Evolutionary conservation across 208 protist genomes (phyloP).

Genomic region (Trypanosoma scelopori): DNA sequence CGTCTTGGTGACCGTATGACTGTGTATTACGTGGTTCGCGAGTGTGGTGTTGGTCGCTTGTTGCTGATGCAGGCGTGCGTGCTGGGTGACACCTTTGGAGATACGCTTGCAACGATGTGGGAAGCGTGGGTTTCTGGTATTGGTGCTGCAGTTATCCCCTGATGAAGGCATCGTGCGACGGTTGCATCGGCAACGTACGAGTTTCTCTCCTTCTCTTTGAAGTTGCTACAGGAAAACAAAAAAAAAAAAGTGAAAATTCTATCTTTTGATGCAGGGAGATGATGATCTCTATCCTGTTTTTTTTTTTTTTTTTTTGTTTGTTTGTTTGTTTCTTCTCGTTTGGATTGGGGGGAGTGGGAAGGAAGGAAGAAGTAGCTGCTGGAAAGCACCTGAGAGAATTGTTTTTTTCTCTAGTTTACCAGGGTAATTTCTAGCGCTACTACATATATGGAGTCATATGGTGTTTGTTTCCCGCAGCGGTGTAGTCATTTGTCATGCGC

Average conservation of each 20-base stretch:
- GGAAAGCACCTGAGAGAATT: neutral
- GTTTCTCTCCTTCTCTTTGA: neutral
- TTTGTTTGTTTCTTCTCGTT: neutral
- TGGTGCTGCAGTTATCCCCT: conserved; percentile 7
- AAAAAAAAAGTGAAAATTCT: no score
- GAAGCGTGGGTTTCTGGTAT: conserved; percentile 28
- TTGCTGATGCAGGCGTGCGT: conserved; percentile 53
- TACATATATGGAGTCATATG: conserved; percentile 11
- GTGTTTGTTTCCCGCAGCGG: conserved; percentile 64
- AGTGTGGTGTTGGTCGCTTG: conserved; percentile 60
- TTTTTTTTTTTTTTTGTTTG: no score
- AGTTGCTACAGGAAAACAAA: neutral
- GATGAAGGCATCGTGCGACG: neutral
- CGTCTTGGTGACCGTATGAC: conserved; percentile 15
- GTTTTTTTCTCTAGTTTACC: neutral
- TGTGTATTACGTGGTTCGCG: conserved; percentile 42
- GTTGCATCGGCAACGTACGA: no score
- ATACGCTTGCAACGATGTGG: conserved; percentile 13
- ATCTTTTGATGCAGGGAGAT: no score
- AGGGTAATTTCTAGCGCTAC: neutral
- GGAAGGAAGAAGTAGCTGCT: neutral
- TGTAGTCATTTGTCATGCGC: conserved; percentile 59
- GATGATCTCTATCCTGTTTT: no score
- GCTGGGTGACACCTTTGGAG: conserved; percentile 9
- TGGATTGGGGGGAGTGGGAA: neutral